A percentile compares a stretch with the other conserved stretches of the same genome.
Conservation (phyloP, 78 protist genomes). For the Dictyostelium citrinum region DNA sequence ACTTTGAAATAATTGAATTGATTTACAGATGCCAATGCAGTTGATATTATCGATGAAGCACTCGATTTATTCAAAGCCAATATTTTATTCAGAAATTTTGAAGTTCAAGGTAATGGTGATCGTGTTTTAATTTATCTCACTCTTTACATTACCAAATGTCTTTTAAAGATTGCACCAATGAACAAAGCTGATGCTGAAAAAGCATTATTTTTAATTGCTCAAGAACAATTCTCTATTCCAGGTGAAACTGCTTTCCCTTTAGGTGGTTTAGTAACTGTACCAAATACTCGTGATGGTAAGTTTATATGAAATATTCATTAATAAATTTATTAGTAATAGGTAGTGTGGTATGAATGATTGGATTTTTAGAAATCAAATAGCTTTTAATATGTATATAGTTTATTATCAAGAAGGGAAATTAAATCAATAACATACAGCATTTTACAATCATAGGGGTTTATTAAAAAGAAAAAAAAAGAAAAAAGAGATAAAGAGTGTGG, state of each 20-base stretch:
- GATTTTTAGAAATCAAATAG: too few species aligned
- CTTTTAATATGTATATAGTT: too few species aligned
- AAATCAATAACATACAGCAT: too few species aligned
- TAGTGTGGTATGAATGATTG: too few species aligned
- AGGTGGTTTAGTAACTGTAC: constrained; percentile 78
- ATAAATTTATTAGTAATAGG: neutral
- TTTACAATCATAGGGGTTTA: neutral
- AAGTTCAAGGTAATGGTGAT: constrained; percentile 93
- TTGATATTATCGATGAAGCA: constrained; percentile 95
- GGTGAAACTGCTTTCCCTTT: constrained; percentile 90
- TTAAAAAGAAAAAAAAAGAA: too few species aligned
- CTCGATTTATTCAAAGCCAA: constrained; percentile 92
- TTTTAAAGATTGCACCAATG: constrained; percentile 72
- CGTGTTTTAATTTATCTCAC: constrained; percentile 94
- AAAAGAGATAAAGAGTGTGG: too few species aligned
- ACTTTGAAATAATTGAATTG: too few species aligned
- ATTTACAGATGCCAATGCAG: constrained; percentile 16
- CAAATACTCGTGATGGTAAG: constrained; percentile 74
- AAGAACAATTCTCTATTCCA: constrained; percentile 87
- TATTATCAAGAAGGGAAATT: too few species aligned
- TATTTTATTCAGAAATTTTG: constrained; percentile 92
- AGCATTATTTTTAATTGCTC: constrained; percentile 81
- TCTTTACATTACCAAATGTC: constrained; percentile 88
- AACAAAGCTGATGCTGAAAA: constrained; percentile 78
- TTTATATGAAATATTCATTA: neutral